Conservation (phyloP, 1,139 yeast species). For the Geotrichum phurueaensis region DNA sequence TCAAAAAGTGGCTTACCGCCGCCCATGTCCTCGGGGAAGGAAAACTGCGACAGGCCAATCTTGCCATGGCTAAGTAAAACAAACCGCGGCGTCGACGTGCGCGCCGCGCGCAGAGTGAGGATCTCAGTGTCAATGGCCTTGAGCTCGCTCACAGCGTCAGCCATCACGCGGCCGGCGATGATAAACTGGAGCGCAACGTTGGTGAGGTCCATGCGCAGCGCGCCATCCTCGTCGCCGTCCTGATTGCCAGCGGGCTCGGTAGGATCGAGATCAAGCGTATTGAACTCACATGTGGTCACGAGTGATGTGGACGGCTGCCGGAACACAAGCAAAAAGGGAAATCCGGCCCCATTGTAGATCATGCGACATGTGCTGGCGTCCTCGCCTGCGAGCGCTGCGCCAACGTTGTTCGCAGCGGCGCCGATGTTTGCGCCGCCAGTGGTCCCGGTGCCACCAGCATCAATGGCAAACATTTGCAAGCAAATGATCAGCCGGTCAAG, state of each 20-base stretch:
- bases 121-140: constrained; percentile 58
- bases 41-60: constrained; percentile 62
- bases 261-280: constrained; percentile 42
- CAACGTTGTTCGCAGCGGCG: background rate
- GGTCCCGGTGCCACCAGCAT: background rate
- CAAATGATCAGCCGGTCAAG: constrained; percentile 28
- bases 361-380: constrained; percentile 29
- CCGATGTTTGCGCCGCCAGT: background rate
- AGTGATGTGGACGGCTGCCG: constrained; percentile 53
- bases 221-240: background rate
- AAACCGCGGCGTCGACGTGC: constrained; percentile 28
- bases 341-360: constrained; percentile 51
- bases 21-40: constrained; percentile 58
- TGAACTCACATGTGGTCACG: constrained; percentile 65
- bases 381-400: background rate
- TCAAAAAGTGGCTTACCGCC: constrained; percentile 40
- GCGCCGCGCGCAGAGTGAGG: constrained; percentile 46
- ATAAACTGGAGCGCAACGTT: constrained; percentile 59
- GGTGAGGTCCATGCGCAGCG: constrained; percentile 39
- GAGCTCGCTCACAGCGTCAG: constrained; percentile 61
- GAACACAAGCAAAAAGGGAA: constrained; percentile 63
- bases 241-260: constrained; percentile 12
- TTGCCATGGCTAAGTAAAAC: constrained; percentile 58
- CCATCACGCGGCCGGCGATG: constrained; percentile 57
- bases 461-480: constrained; percentile 27